Conservation (phyloP, 305 asterid species). For the Fraxinus baroniana region DNA sequence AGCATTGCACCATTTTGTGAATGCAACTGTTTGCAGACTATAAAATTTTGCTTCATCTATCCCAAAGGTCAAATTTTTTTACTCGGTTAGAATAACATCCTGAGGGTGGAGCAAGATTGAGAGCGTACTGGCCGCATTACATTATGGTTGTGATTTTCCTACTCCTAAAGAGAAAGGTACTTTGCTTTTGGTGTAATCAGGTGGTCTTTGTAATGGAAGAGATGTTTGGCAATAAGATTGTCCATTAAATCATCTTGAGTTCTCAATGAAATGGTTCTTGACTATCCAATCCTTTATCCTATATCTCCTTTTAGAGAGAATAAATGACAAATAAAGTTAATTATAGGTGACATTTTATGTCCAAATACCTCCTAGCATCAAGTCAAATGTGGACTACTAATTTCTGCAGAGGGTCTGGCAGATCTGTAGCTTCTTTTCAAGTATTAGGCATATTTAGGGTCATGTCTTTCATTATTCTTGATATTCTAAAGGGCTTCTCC, state of each 20-base stretch:
- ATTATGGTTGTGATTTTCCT: not conserved
- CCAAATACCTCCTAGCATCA: not conserved
- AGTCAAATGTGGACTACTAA: not conserved
- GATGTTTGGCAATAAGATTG: not conserved
- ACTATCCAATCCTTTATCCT: not conserved
- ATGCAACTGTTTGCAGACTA: slow-evolving; percentile 11
- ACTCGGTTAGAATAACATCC: not conserved
- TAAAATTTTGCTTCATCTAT: not conserved
- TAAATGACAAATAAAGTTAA: not conserved
- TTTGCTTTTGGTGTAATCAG: not conserved
- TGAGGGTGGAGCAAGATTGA: not conserved
- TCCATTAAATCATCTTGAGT: not conserved
- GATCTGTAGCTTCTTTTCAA: not conserved
- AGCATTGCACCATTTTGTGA: slow-evolving; percentile 50
- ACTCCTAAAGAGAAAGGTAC: not conserved
- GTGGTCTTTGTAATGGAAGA: not conserved
- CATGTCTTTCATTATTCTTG: not conserved
- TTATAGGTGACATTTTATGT: not conserved
- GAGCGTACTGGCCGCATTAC: not conserved
- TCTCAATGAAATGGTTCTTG: not conserved
- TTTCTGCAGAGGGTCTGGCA: not conserved
- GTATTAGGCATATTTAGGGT: not conserved
- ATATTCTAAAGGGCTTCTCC: not conserved
- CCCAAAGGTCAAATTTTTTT: not conserved
- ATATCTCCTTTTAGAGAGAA: not conserved